Percentiles rank a stretch among this genome's conserved stretches.
These are phyloP conservation scores for Choricystis sp. DNA, from an alignment of 139 green algal species.

Conservation along the genomic window DNA sequence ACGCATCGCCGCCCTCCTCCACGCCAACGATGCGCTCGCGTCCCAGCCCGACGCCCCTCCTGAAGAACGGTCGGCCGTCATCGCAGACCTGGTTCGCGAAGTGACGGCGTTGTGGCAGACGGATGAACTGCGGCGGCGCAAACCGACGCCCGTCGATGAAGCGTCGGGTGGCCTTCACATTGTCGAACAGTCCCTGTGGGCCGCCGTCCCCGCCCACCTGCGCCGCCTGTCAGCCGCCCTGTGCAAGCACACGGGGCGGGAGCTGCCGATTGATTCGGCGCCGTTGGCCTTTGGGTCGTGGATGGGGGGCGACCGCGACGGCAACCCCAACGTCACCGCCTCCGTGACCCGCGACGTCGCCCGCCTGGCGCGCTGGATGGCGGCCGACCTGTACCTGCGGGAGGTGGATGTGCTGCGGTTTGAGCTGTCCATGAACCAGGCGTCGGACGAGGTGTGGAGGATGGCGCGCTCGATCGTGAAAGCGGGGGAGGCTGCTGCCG, in stretches of 20 bases:
- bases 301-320: slow-evolving; percentile 93
- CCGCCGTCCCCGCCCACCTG: slow-evolving; percentile 66
- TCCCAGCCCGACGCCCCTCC: not conserved
- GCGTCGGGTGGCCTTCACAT: slow-evolving; percentile 80
- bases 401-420: slow-evolving; percentile 78
- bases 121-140: slow-evolving; percentile 74
- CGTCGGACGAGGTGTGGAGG: slow-evolving; percentile 31
- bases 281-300: slow-evolving; percentile 68
- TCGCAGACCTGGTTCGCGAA: slow-evolving; percentile 57
- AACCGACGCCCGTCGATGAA: slow-evolving; percentile 86
- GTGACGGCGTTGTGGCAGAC: slow-evolving; percentile 83
- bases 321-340: slow-evolving; percentile 85
- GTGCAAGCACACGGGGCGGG: slow-evolving; percentile 57
- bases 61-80: slow-evolving; percentile 7
- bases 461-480: slow-evolving; percentile 17
- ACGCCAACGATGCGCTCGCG: slow-evolving; percentile 28
- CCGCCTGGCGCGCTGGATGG: slow-evolving; percentile 68
- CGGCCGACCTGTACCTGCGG: slow-evolving; percentile 77
- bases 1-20: slow-evolving; percentile 57
- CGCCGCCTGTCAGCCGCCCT: slow-evolving; percentile 56
- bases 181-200: slow-evolving; percentile 84
- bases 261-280: slow-evolving; percentile 58
- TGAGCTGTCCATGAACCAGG: slow-evolving; percentile 83
- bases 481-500: not conserved
- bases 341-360: slow-evolving; percentile 53